Base-by-base conservation (phyloP, 2,329 filamentous ascomycete species). In the Colletotrichum euphorbiae region DNA sequence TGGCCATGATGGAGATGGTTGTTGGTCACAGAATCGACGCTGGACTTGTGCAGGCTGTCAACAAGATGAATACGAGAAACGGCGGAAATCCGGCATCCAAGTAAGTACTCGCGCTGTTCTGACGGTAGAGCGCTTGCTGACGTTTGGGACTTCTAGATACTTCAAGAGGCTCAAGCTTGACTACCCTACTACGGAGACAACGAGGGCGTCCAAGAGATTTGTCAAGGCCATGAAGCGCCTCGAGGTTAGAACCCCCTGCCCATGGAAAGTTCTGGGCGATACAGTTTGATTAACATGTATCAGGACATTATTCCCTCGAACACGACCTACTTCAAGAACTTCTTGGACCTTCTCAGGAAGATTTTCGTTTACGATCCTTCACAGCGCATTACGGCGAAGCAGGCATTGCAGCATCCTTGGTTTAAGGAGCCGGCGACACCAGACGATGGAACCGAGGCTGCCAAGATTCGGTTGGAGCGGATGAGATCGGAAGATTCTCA, bases 1-100 rank as follows among this genome's bases (percentile, higher is more conserved):
- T 92, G 58, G 90, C 90, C n/a, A 92, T 92, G 90, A 92, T 92
- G 89, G 89, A 91, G 74, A 87, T 86, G 38, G 89, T 91, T 7
- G 87, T 89, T 61, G 87, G 87, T 57, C 78, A 79, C 21, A 82
- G 85, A 56, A 87, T 91, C 58, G 89, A 91, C 69, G 78, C 79
- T 0, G 81, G 86, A 69, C 83, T 92, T 6, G 85, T 91, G 15
- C 81, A 85, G 66, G 77, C 83, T 68, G 85, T 89, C 40, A 85
- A 85, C 69, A 84, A 86, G 73, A 87, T 87, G 79, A 81, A 84
- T 9, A 84, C 84, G 1, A 81, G 88, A 64, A 88, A 81, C 71
- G 83, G 84, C 45, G 84, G 84, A 55, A 90, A 89, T 73, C 83
- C 86, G 4, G 89, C 89, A n/a, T 80, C 88, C 6, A 91, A 90